Base-by-base conservation (phyloP, 345 rosid genomes). In the Boechera retrofracta region DNA sequence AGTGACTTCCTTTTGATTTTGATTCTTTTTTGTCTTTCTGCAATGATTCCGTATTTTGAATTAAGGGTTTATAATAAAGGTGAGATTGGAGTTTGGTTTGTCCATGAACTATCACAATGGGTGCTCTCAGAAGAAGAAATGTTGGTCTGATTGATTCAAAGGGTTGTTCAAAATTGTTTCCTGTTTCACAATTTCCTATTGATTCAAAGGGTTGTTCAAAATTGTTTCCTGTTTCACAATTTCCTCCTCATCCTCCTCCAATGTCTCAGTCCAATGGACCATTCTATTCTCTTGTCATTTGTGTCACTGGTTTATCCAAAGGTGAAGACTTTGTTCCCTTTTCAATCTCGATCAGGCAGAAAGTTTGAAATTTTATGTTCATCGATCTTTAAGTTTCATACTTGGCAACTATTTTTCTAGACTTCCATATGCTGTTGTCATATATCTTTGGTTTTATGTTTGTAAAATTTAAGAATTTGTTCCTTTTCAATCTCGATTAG, bases 231-330 rank as follows among this genome's bases (percentile, higher is more conserved):
- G 87, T 92, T 67, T 83, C 78, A 11, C 69, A 87, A 15, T 56
- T 88, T 82, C 82, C 87, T 16, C 88, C 89, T 32, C 84, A 76
- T 44, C 80, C 90, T 35, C 84, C 77, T 38, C 32, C 83, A 15
- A 35, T 74, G 77, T 77, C 80, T 76, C 83, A 74, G 15, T 55
- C 86, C 29, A 64, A 62, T 69, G 87, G 85, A 47, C 96, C 97
- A 0, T 94, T 94, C 75, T 74, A 89, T 39, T 86, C 88, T 38
- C 90, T 94, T 65, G 85, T 89, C 39, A 89, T 94, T 15, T 94
- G 99, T 60, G 99, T 90, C 47, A 92, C 98, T 24, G 98, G 98
- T 75, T 86, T 94, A 47, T 94, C 98, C 44, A 92, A 89, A 88
- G 98, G 98, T 90, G 1, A 4, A 4, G 53, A 48, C 21, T 48